Conservation (phyloP, 1,139 yeast genomes). For the Diutina mesorugosa region DNA sequence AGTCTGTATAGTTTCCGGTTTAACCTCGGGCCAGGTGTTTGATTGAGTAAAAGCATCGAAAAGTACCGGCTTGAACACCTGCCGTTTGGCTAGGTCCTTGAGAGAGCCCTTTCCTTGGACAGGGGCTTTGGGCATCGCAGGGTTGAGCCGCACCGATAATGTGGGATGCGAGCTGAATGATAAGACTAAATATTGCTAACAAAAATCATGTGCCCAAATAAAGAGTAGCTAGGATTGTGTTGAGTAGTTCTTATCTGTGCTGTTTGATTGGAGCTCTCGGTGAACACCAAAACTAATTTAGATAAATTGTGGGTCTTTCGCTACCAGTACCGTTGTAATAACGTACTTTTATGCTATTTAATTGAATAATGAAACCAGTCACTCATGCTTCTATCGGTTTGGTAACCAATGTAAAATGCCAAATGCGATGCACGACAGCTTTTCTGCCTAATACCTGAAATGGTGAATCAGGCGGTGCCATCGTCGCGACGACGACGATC, state of each 20-base stretch:
- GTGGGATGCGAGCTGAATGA: background rate
- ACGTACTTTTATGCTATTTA: too few species aligned
- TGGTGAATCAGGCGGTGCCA: background rate
- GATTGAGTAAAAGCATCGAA: conserved; percentile 46
- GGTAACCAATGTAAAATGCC: background rate
- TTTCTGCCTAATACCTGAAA: background rate
- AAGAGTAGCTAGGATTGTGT: too few species aligned
- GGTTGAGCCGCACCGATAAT: background rate
- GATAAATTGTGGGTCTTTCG: too few species aligned
- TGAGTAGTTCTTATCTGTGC: too few species aligned
- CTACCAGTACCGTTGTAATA: too few species aligned
- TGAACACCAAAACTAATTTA: too few species aligned
- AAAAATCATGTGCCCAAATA: too few species aligned
- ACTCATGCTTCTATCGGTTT: background rate
- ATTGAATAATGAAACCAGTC: background rate
- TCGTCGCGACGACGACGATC: background rate
- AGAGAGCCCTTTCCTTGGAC: conserved; percentile 14
- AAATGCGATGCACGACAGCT: background rate
- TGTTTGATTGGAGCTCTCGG: too few species aligned
- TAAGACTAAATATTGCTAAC: background rate
- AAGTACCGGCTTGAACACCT: conserved; percentile 46
- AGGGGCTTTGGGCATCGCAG: background rate
- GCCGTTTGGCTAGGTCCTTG: conserved; percentile 33
- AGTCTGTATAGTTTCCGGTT: conserved; percentile 20
- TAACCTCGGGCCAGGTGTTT: conserved; percentile 38